Evolutionary conservation across 192 early-diverging fungal species (phyloP), one percentile per base, ranked within the genome.

Genomic region (Jimgerdemannia flammicorona): DNA sequence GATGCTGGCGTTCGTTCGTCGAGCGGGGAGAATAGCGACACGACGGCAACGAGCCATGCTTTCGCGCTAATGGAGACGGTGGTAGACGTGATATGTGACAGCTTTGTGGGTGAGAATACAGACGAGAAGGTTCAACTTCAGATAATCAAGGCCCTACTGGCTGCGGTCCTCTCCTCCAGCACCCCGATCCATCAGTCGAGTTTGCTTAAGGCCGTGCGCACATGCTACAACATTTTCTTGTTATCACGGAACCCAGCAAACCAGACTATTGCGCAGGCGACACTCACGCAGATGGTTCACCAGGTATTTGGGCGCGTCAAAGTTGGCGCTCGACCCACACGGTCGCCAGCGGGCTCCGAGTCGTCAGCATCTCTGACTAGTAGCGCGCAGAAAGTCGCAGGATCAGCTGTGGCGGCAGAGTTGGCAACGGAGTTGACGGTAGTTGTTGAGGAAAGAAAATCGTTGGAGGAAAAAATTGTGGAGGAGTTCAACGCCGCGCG

Each of bases 101-200:
- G 90, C 67, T 93, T 94, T 80, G 87, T 87, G 54, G 92, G 92
- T 70, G 94, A 95, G 72, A 79, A 83, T 44, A 95, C 93, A 1
- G 92, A 93, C 70, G 95, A 96, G 39, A 93, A 90, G 72, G 90
- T 98, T 9, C 95, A 97, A 79, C 73, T 97, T 73, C 96, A 98
- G 77, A 93, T 98, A 9, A 89, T 97, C 70, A 96, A 96, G 83
- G 96, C 96, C 2, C 82, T 98, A 43, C 84, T 94, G 70, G 94
- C 92, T 11, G 92, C 95, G 66, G 89, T 95, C 17, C 94, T 93
- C 39, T 89, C 87, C 4, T 84, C 88, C 7, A 85, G 84, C 43
- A 81, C 87, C 40, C 89, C 88, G 3, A 82, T 97, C 64, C 91
- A 95, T 75, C 90, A 92, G 43, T 86, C 89, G 40, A 80, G 92